A percentile compares a stretch with the other conserved stretches of the same genome.
Conservation (phyloP, 345 rosid species). For the Nasturtium officinale region DNA sequence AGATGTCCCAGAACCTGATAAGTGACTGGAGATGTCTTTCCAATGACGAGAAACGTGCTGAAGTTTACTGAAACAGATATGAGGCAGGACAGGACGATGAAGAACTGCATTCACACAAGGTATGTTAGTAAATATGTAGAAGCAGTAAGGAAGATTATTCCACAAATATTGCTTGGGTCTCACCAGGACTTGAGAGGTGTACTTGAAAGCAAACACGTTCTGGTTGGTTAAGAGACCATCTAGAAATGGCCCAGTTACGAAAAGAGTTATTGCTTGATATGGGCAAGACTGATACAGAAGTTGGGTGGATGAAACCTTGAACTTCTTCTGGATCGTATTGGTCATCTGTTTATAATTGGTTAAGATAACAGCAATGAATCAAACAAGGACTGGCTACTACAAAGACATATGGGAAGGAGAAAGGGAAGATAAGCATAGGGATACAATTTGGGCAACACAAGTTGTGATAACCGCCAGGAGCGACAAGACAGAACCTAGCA, state of each 20-base stretch:
- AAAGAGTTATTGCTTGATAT: slow-evolving; percentile 83
- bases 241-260: slow-evolving; percentile 76
- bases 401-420: background rate
- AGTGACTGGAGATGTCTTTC: slow-evolving; percentile 96
- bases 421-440: slow-evolving; percentile 51
- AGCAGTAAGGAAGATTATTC: background rate
- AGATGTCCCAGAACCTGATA: slow-evolving; percentile 93
- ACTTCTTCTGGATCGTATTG: slow-evolving; percentile 95
- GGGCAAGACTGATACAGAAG: slow-evolving; percentile 96
- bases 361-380: slow-evolving; percentile 41
- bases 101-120: slow-evolving; percentile 66
- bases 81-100: slow-evolving; percentile 91
- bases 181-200: slow-evolving; percentile 90
- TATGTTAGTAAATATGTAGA: background rate
- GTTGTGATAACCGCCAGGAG: slow-evolving; percentile 86
- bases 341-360: slow-evolving; percentile 70
- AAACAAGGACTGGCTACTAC: background rate
- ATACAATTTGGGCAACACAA: slow-evolving; percentile 92
- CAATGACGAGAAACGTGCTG: slow-evolving; percentile 91
- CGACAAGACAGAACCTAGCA: slow-evolving; percentile 82
- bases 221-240: slow-evolving; percentile 82
- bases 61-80: slow-evolving; percentile 96
- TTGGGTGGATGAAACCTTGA: slow-evolving; percentile 93
- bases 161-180: slow-evolving; percentile 28
- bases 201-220: slow-evolving; percentile 90